These are phyloP conservation scores for Ammopiptanthus mongolicus DNA, from an alignment of 306 rosid species.

Conservation along the genomic window DNA sequence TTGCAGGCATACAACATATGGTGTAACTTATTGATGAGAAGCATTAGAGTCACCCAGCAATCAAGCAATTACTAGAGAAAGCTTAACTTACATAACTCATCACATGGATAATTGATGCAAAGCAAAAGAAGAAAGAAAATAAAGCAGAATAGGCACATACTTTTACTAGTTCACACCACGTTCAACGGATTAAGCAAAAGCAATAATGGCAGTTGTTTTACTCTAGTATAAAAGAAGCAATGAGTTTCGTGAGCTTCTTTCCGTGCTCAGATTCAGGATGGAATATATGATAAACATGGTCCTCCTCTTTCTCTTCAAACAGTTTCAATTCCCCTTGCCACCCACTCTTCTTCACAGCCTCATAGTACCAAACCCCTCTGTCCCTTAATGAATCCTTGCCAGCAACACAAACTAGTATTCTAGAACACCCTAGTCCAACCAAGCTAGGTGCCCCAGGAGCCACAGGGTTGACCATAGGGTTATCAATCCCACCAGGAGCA, in stretches of 20 bases:
- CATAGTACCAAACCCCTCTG: conserved; percentile 30
- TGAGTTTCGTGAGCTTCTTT: conserved; percentile 3
- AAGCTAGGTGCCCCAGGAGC: conserved; percentile 21
- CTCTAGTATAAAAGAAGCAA: neutral
- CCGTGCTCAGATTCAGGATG: neutral
- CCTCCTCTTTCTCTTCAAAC: neutral
- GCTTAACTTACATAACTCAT: too few species aligned
- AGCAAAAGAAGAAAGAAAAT: too few species aligned
- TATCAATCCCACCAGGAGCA: conserved; percentile 26
- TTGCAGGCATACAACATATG: too few species aligned
- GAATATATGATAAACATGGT: conserved; percentile 2
- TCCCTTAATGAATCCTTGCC: conserved; percentile 20
- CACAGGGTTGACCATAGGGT: conserved; percentile 27
- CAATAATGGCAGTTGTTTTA: neutral
- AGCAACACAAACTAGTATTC: conserved; percentile 27
- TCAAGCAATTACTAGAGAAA: too few species aligned
- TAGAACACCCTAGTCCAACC: conserved; percentile 32
- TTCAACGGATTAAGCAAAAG: neutral
- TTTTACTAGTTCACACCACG: neutral
- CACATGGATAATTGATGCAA: too few species aligned
- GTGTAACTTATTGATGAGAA: too few species aligned
- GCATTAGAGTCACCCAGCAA: too few species aligned
- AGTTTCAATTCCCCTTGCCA: neutral
- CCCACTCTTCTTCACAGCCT: conserved; percentile 29
- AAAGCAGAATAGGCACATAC: too few species aligned